Base-by-base conservation (phyloP, 1,284 basidiomycete genomes). In the Sutorius eximius region DNA sequence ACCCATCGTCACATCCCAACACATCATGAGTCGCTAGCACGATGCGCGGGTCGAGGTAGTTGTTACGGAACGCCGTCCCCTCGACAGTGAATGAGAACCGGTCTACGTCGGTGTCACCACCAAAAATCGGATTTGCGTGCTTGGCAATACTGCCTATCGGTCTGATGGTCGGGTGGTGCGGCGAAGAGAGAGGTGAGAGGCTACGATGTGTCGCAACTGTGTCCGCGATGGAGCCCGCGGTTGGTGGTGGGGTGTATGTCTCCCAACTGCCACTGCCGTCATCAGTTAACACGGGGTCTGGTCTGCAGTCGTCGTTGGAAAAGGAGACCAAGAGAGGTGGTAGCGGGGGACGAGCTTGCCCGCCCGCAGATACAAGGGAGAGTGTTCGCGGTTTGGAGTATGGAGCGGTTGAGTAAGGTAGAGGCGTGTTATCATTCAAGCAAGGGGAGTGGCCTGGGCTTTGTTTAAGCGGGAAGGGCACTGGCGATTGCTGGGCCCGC, bases 161-260 rank as follows among this genome's bases (percentile, higher is more conserved):
- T 18, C 50, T 52, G 2, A 62, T 36, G 22, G 49, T 47, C 0
- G 42, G 18, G 30, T 55, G 50, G 5, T 38, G 49, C 5, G 63
- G 66, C 0, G 70, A 56, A 29, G 59, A 63, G n/a, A 49, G 22
- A 1, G 66, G 67, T 2, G 67, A 68, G 13, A 60, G 42, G 41
- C 67, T 71, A 22, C 61, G 51, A 41, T 70, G 65, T 7, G 59
- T 48, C 8, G 59, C 36, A 8, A 54, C 41, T 2, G 67, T 60
- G 32, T 66, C 58, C 15, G 75, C 70, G 16, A 75, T 69, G 15
- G 82, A 81, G 13, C 74, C 76, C 3, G 74, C 74, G 4, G 82
- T 83, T 2, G 79, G 74, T 2, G 82, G 82, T 34, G 82, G 82
- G 0, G 82, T 83, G 58, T 84, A 85, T 30, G 77, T 71, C 8